Conservation (phyloP, 306 rosid genomes). For the Rosa persica region DNA sequence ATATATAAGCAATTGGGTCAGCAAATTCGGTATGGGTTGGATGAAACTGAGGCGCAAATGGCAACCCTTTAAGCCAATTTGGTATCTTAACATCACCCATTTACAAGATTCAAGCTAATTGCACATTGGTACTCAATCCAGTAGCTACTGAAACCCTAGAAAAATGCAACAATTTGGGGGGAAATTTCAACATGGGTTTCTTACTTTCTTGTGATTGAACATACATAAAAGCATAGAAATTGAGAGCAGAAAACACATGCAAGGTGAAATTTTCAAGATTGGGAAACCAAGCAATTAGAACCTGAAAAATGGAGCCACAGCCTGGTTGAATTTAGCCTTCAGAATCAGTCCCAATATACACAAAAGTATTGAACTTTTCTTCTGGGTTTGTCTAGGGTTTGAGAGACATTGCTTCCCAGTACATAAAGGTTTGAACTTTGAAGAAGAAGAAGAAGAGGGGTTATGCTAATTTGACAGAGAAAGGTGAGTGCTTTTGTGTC, state of each 20-base stretch:
- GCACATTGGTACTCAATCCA: conserved; percentile 24
- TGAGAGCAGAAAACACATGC: conserved; percentile 25
- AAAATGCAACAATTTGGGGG: conserved; percentile 28
- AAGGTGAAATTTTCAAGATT: conserved; percentile 19
- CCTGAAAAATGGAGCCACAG: conserved; percentile 39
- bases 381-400: conserved; percentile 24
- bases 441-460: neutral
- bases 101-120: conserved; percentile 36
- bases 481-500: neutral
- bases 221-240: conserved; percentile 20
- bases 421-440: neutral
- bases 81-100: conserved; percentile 90
- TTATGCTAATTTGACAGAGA: neutral
- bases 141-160: conserved; percentile 57
- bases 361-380: neutral
- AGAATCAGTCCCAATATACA: conserved; percentile 25
- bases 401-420: conserved; percentile 20
- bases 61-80: conserved; percentile 79
- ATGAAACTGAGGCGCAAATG: conserved; percentile 92
- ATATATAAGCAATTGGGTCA: conserved; percentile 97
- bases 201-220: conserved; percentile 4
- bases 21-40: conserved; percentile 94
- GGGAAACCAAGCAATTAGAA: conserved; percentile 26
- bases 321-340: conserved; percentile 48
- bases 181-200: conserved; percentile 31